Conservation (phyloP, 1,284 basidiomycete genomes). For the Meira nashicola region DNA sequence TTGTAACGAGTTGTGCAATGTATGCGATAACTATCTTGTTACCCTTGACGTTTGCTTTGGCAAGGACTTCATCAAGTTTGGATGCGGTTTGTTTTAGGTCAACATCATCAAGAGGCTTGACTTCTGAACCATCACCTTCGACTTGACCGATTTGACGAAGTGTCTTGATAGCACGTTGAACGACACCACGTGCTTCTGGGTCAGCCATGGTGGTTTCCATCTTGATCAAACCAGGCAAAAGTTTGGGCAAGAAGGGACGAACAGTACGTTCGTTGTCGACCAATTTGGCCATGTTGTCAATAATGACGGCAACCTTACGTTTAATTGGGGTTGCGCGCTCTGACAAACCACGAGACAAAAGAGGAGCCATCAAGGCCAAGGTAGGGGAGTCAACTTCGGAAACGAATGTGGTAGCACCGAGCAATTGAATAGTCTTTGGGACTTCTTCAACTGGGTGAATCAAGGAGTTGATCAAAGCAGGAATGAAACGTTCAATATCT, state of each 20-base stretch:
- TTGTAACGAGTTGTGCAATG: constrained; percentile 47
- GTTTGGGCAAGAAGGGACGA: constrained; percentile 52
- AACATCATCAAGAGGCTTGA: constrained; percentile 50
- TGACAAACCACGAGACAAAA: constrained; percentile 84
- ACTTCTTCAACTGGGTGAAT: constrained; percentile 99
- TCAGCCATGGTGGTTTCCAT: constrained; percentile 51
- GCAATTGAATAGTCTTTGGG: constrained; percentile 87
- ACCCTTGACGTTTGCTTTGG: constrained; percentile 35
- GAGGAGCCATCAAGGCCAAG: constrained; percentile 96
- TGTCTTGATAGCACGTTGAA: constrained; percentile 52
- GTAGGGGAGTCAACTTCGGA: constrained; percentile 99
- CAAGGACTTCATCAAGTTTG: constrained; percentile 42
- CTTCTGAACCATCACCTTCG: constrained; percentile 48
- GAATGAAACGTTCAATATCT: constrained; percentile 76
- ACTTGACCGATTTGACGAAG: constrained; percentile 50
- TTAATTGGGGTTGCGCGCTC: constrained; percentile 53
- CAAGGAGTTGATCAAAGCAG: constrained; percentile 90
- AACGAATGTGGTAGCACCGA: constrained; percentile 99
- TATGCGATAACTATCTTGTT: constrained; percentile 37
- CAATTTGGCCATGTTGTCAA: constrained; percentile 54
- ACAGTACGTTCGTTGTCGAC: constrained; percentile 54
- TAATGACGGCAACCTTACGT: constrained; percentile 54
- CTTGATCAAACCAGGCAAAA: constrained; percentile 53
- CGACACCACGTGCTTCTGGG: constrained; percentile 50
- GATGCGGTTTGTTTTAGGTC: constrained; percentile 32